Base-by-base conservation (phyloP, 1,284 basidiomycete genomes). In the Volvariella volvacea region DNA sequence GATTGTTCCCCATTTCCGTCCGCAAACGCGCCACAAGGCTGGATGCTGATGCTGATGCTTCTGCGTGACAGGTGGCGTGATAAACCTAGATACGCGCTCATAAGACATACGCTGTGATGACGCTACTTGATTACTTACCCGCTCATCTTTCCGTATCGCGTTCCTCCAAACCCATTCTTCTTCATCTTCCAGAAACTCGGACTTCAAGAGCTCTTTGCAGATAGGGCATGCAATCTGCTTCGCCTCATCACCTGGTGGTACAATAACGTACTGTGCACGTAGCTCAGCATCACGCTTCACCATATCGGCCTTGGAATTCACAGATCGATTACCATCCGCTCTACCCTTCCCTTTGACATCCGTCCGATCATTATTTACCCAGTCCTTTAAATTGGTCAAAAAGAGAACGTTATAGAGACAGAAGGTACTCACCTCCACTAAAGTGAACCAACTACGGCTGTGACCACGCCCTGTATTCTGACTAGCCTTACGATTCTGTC, bases 161-260 rank as follows among this genome's bases (percentile, higher is more conserved):
- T 99, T 97, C 56, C 77, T 78, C 92, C 93, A 99, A 15, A 98
- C 87, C 94, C 95, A 99, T 55, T 98, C 96, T 67, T 99, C 96
- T 50, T 96, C 93, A 45, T 97, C 94, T 60, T 99, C 93, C 47
- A 84, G 70, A 65, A 92, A 98, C 66, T 98, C 95, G 52, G 85
- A 82, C 70, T 92, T 91, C 65, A 99, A 78, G 44, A 65, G 66
- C 65, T 99, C 96, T 71, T 97, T 96, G 79, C 96, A 99, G 51
- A 99, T 92, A 14, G 92, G 92, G 70, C 96, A 99, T 36, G 88
- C 83, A 51, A 88, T 70, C 42, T 72, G 63, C 59, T 80, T 83
- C 44, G 86, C 83, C 60, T 93, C 89, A 62, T 91, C 83, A 52
- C 84, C 89, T 16, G 88, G 74, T 25, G 93, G 93, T 22, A 94